Evolutionary conservation across 768 basidiomycete genomes (phyloP).

Genomic region (Vararia minispora): DNA sequence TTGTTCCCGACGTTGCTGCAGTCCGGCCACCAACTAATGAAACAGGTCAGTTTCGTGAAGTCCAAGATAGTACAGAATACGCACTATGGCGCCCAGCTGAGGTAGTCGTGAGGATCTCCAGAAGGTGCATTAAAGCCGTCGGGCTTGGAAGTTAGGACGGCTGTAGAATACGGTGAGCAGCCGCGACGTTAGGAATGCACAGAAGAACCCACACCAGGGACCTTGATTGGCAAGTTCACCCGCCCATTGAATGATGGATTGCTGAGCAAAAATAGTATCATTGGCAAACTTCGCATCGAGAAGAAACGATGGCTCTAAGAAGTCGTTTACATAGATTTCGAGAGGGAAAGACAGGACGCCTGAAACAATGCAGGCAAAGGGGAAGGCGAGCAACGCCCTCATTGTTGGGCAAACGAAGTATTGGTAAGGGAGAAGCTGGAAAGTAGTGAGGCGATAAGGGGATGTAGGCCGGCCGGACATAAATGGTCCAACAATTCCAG

Average conservation of each 20-base stretch:
- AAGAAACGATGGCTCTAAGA: conserved; percentile 41
- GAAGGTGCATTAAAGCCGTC: conserved; percentile 38
- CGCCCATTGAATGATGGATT: conserved; percentile 38
- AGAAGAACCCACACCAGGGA: conserved; percentile 40
- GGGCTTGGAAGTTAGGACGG: conserved; percentile 37
- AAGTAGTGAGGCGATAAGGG: too few relatives aligned
- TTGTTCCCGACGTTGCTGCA: conserved; percentile 48
- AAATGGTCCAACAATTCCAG: too few relatives aligned
- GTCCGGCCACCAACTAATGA: conserved; percentile 49
- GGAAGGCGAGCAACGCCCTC: too few relatives aligned
- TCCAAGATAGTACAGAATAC: conserved; percentile 13
- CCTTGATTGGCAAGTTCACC: conserved; percentile 28
- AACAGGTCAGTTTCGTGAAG: not conserved
- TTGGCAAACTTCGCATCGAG: conserved; percentile 29
- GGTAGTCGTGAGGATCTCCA: conserved; percentile 48
- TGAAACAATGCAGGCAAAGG: too few relatives aligned
- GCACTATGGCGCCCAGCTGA: conserved; percentile 66
- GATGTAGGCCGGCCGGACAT: too few relatives aligned
- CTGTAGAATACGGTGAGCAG: too few relatives aligned
- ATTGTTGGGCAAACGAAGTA: too few relatives aligned
- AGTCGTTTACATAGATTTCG: conserved; percentile 42
- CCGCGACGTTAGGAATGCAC: not conserved
- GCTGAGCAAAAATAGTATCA: conserved; percentile 34
- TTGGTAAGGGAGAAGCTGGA: too few relatives aligned
- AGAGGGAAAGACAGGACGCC: conserved; percentile 12